These are phyloP conservation scores for Aspergillus kassunensis DNA, from an alignment of 495 filamentous ascomycete species.

Conservation along the genomic window DNA sequence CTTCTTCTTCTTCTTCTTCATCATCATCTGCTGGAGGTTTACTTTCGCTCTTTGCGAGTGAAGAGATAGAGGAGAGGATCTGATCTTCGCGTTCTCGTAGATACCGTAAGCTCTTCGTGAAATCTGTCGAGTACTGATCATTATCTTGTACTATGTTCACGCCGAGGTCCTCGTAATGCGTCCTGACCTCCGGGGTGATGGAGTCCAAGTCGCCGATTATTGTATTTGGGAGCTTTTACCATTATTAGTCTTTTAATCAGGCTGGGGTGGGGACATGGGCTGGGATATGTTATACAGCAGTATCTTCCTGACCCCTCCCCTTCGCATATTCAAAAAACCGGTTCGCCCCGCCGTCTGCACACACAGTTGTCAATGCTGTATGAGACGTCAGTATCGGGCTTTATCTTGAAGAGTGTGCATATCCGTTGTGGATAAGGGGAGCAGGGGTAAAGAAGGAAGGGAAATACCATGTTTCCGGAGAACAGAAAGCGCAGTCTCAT, in stretches of 20 bases:
- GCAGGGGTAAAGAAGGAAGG: neutral
- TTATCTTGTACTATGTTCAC: slow-evolving; percentile 58
- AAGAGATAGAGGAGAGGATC: slow-evolving; percentile 21
- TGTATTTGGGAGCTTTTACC: slow-evolving; percentile 50
- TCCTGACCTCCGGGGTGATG: slow-evolving; percentile 49
- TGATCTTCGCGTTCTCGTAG: slow-evolving; percentile 39
- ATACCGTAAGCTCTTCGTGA: slow-evolving; percentile 68
- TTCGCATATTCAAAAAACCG: slow-evolving; percentile 57
- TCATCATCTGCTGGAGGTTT: no score
- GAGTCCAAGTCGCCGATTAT: slow-evolving; percentile 94
- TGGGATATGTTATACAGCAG: slow-evolving; percentile 36
- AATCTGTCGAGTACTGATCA: slow-evolving; percentile 84
- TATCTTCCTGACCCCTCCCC: slow-evolving; percentile 25
- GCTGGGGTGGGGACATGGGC: neutral
- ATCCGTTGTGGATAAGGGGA: neutral
- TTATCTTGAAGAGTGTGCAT: no score
- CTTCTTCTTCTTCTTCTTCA: neutral
- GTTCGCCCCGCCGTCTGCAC: slow-evolving; percentile 92
- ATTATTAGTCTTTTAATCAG: neutral
- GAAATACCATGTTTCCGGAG: slow-evolving; percentile 57
- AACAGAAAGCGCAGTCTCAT: slow-evolving; percentile 40
- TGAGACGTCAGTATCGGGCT: no score
- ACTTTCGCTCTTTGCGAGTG: neutral
- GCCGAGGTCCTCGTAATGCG: slow-evolving; percentile 54
- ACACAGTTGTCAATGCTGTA: slow-evolving; percentile 59